Conservation (phyloP, 768 basidiomycete species). For the Leccinum broughii region DNA sequence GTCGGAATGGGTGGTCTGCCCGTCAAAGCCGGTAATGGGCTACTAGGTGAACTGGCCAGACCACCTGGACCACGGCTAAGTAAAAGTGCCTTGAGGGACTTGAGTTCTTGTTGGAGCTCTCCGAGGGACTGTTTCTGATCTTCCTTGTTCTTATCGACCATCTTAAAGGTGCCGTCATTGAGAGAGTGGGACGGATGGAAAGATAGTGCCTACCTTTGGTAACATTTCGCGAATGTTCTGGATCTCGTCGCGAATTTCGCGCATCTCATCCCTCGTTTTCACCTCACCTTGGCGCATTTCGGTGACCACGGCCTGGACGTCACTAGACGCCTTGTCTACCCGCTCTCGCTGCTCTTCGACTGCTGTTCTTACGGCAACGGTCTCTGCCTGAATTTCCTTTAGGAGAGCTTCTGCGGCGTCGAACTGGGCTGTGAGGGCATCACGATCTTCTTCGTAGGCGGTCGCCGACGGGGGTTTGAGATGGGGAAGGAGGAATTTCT, state of each 20-base stretch:
- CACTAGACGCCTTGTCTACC: conserved; percentile 68
- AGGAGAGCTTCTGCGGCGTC: conserved; percentile 83
- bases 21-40: conserved; percentile 50
- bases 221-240: conserved; percentile 89
- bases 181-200: background rate
- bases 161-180: conserved; percentile 45
- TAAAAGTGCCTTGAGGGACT: conserved; percentile 88
- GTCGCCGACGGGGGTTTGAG: conserved; percentile 85
- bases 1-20: conserved; percentile 79
- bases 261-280: conserved; percentile 83
- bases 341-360: conserved; percentile 76
- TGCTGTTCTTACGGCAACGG: conserved; percentile 65
- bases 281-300: conserved; percentile 79
- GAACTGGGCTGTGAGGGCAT: conserved; percentile 84
- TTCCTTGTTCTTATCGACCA: conserved; percentile 93
- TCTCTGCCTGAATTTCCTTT: conserved; percentile 78
- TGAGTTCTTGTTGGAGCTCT: conserved; percentile 92
- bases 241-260: conserved; percentile 89
- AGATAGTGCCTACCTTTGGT: conserved; percentile 66
- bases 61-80: conserved; percentile 65
- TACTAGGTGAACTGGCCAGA: conserved; percentile 46
- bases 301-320: conserved; percentile 69
- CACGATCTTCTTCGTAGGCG: conserved; percentile 86
- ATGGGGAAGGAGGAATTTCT: conserved; percentile 91
- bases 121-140: conserved; percentile 77